Conservation (phyloP, 345 rosid genomes). For the Populus euphratica region DNA sequence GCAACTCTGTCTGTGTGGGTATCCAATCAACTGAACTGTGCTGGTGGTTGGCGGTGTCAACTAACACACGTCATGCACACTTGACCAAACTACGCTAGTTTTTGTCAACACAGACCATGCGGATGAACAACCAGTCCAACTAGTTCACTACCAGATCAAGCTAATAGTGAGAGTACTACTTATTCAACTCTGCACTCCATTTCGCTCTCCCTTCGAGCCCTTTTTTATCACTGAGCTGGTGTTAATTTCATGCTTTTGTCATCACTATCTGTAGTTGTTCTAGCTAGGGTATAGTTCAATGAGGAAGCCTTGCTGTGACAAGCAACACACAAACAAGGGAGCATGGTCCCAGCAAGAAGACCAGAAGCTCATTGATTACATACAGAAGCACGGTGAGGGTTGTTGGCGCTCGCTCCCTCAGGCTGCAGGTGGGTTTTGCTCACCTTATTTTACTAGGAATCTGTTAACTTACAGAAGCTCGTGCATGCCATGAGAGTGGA, state of each 20-base stretch:
- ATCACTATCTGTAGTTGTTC: too few relatives aligned
- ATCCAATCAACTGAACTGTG: too few relatives aligned
- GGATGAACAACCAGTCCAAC: slow-evolving; percentile 48
- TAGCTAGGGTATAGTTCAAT: slow-evolving; percentile 8
- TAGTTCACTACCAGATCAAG: slow-evolving; percentile 26
- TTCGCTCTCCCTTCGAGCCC: background rate
- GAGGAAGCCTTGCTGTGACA: slow-evolving; percentile 65
- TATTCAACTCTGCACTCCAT: background rate
- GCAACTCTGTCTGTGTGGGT: too few relatives aligned
- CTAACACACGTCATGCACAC: too few relatives aligned
- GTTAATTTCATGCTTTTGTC: too few relatives aligned
- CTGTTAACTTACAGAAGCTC: too few relatives aligned
- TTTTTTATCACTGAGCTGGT: background rate
- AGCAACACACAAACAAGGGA: slow-evolving; percentile 51
- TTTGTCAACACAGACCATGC: too few relatives aligned
- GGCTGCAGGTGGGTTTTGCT: slow-evolving; percentile 42
- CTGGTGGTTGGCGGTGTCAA: too few relatives aligned
- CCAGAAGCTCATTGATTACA: slow-evolving; percentile 52
- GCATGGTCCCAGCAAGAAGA: slow-evolving; percentile 72
- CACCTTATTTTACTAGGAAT: too few relatives aligned
- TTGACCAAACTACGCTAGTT: too few relatives aligned
- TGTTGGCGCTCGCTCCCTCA: slow-evolving; percentile 59
- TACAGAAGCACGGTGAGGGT: slow-evolving; percentile 58
- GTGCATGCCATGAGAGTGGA: too few relatives aligned
- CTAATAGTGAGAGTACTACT: slow-evolving; percentile 1